These are phyloP conservation scores for Crithidia bombi DNA, from an alignment of 208 protist genomes.

Conservation along the genomic window DNA sequence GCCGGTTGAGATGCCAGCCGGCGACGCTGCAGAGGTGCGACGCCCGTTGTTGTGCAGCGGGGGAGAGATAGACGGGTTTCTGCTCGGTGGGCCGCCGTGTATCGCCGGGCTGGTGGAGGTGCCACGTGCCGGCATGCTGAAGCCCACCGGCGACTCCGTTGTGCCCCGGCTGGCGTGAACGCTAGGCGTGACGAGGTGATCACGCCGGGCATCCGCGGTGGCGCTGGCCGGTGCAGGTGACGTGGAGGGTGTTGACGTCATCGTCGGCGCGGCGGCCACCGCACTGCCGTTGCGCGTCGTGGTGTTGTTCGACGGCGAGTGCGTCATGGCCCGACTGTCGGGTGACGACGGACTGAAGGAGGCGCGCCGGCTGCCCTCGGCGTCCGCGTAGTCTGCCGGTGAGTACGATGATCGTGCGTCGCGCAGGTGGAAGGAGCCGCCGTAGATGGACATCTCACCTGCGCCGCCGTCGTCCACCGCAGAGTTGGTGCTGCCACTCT, in stretches of 20 bases:
- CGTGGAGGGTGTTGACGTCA: background rate
- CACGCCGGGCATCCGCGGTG: background rate
- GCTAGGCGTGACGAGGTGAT: background rate
- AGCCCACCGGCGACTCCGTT: slow-evolving; percentile 4
- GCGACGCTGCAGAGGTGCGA: background rate
- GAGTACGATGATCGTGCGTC: slow-evolving; percentile 7
- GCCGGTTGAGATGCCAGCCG: background rate
- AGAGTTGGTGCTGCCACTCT: background rate
- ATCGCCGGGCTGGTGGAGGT: background rate
- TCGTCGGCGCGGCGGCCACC: background rate
- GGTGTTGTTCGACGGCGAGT: background rate
- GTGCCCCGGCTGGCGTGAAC: background rate
- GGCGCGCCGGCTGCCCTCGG: background rate
- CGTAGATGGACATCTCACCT: slow-evolving; percentile 13
- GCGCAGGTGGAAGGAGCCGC: slow-evolving; percentile 16
- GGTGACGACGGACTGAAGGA: background rate
- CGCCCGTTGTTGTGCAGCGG: background rate
- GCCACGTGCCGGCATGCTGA: background rate
- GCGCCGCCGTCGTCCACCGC: background rate
- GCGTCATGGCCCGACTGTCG: slow-evolving; percentile 4
- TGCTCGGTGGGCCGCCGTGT: background rate
- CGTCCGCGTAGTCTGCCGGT: background rate
- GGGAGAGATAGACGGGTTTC: background rate
- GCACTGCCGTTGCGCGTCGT: background rate
- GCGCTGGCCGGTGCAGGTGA: background rate